Conservation (phyloP, 1,139 yeast genomes). For the Nakaseomyces sp. region DNA sequence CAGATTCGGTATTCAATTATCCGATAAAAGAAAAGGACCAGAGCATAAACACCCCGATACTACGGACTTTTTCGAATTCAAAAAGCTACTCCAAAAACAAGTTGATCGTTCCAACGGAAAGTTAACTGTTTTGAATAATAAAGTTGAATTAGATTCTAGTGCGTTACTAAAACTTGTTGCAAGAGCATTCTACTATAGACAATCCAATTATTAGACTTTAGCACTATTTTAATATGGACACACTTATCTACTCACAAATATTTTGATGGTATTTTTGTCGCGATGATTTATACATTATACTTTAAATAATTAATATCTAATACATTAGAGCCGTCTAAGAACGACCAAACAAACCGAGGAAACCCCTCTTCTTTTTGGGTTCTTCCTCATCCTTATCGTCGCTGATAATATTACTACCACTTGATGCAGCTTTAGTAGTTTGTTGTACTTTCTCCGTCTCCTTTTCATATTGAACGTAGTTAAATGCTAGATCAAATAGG, state of each 20-base stretch:
- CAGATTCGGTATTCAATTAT: conserved; percentile 25
- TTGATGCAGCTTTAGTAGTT: conserved; percentile 1
- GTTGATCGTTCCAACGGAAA: conserved; percentile 17
- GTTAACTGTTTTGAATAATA: conserved; percentile 18
- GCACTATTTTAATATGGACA: neutral
- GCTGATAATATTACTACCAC: conserved; percentile 5
- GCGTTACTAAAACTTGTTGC: conserved; percentile 20
- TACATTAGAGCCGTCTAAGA: conserved; percentile 8
- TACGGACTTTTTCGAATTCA: conserved; percentile 24
- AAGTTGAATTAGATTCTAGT: conserved; percentile 19
- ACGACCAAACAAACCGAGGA: conserved; percentile 43
- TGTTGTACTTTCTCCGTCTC: conserved; percentile 8
- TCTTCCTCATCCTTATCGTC: conserved; percentile 9
- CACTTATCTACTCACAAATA: neutral
- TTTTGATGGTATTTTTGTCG: neutral
- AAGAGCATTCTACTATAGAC: conserved; percentile 17
- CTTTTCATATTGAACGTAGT: conserved; percentile 51
- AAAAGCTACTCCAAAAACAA: conserved; percentile 20
- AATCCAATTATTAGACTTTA: neutral
- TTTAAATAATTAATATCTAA: neutral
- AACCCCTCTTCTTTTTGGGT: conserved; percentile 36
- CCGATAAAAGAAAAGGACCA: conserved; percentile 24
- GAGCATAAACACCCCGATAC: conserved; percentile 18
- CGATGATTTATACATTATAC: neutral
- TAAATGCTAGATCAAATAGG: conserved; percentile 79